phyloP scores from a whole-genome alignment of 768 basidiomycete species.

The Suillus tomentosus region DNA sequence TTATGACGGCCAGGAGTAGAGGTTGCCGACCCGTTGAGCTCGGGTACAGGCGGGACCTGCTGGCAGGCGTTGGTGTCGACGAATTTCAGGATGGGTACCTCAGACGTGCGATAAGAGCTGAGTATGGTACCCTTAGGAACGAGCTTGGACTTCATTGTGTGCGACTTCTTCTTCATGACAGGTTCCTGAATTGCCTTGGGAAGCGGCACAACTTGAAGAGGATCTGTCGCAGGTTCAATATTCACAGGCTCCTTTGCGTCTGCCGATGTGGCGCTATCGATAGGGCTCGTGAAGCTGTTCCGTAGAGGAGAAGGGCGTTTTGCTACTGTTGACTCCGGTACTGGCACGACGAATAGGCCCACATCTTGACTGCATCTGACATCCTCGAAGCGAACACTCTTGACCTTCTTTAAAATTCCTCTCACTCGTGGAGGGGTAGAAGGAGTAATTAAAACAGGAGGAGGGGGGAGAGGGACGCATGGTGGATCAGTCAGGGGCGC shows the following conservation, averaged over 20 bases:
- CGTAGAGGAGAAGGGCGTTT: constrained; percentile 16
- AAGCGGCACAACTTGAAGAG: background rate
- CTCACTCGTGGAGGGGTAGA: constrained; percentile 33
- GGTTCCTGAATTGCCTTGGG: background rate
- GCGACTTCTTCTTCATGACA: constrained; percentile 5
- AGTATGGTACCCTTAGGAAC: constrained; percentile 16
- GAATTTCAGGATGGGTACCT: constrained; percentile 6
- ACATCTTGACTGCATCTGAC: constrained; percentile 10
- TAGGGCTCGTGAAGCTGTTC: constrained; percentile 4
- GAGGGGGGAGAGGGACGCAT: constrained; percentile 22
- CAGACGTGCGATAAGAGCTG: constrained; percentile 16
- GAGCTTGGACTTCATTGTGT: constrained; percentile 21
- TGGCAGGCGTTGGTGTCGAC: constrained; percentile 8
- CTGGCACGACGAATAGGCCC: background rate
- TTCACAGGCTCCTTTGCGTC: background rate
- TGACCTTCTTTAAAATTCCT: constrained; percentile 42
- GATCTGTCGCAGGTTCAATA: background rate
- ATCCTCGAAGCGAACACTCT: constrained; percentile 42
- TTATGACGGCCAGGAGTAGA: constrained; percentile 19
- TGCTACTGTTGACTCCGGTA: constrained; percentile 5
- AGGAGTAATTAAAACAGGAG: constrained; percentile 26
- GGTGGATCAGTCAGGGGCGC: constrained; percentile 20
- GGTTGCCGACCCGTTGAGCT: constrained; percentile 12
- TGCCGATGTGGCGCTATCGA: constrained; percentile 3
- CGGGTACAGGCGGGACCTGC: background rate